phyloP scores from a whole-genome alignment of 148 eudicot species.

The Amaranthus cruentus region DNA sequence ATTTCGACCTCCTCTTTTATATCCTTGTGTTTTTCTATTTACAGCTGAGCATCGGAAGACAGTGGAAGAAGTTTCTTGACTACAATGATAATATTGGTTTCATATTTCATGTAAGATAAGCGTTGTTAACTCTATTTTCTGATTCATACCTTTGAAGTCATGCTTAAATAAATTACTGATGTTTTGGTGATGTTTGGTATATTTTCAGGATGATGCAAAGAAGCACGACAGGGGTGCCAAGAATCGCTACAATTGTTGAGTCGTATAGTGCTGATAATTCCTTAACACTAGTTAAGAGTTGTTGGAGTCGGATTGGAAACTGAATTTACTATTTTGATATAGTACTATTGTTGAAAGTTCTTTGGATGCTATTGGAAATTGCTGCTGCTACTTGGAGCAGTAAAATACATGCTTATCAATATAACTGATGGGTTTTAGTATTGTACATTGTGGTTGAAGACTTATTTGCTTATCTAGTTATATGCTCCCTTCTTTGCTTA shows the following conservation, averaged over 20 bases:
- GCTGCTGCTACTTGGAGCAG: not conserved
- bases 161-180: not conserved
- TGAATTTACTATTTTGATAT: constrained; percentile 5
- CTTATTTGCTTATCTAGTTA: no score
- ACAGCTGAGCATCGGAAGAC: constrained; percentile 77
- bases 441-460: no score
- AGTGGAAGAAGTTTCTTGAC: constrained; percentile 81
- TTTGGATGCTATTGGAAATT: not conserved
- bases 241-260: constrained; percentile 60
- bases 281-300: not conserved
- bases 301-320: not conserved
- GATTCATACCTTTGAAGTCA: not conserved
- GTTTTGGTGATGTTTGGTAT: not conserved
- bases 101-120: constrained; percentile 64
- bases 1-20: no score
- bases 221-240: constrained; percentile 60
- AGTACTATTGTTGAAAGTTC: not conserved
- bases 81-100: constrained; percentile 62
- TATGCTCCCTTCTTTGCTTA: no score
- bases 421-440: not conserved
- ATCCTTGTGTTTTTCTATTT: not conserved
- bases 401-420: not conserved
- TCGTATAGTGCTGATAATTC: not conserved
- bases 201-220: constrained; percentile 77
- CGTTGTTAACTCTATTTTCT: not conserved